Percentiles rank a stretch among this genome's conserved stretches.
phyloP scores from a whole-genome alignment of 129 eudicot genomes.

The Artemisia annua region DNA sequence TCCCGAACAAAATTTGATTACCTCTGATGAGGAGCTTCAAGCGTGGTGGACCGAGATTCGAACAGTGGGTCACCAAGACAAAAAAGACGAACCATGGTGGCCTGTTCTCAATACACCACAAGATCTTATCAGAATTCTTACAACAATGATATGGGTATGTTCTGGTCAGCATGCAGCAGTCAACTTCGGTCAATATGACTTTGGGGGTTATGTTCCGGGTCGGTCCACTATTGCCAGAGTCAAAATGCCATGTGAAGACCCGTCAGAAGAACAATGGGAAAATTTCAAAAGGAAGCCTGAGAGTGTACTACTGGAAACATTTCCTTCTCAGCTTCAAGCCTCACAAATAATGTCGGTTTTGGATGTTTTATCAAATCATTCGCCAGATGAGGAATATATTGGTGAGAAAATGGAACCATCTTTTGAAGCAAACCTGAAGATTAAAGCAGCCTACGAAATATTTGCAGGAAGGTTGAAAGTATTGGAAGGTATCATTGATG shows the following conservation, averaged over 20 bases:
- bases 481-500: constrained; percentile 54
- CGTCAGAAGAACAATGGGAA: background rate
- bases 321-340: too few relatives aligned
- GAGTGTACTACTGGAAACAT: too few relatives aligned
- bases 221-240: constrained; percentile 16
- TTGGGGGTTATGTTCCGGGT: constrained; percentile 26
- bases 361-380: too few relatives aligned
- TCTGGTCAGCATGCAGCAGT: background rate
- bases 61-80: background rate
- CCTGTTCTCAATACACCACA: background rate
- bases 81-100: background rate
- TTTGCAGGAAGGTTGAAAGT: constrained; percentile 47
- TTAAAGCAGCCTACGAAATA: constrained; percentile 52
- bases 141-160: constrained; percentile 30
- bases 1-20: background rate
- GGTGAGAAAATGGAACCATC: constrained; percentile 48
- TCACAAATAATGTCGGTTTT: too few relatives aligned
- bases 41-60: background rate
- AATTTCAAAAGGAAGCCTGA: too few relatives aligned
- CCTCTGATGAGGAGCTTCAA: background rate
- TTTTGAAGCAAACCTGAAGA: constrained; percentile 41
- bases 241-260: constrained; percentile 32
- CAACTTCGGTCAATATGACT: background rate
- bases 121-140: constrained; percentile 13
- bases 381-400: too few relatives aligned